These are phyloP conservation scores for Stylosanthes scabra DNA, from an alignment of 331 rosid species.

Conservation along the genomic window DNA sequence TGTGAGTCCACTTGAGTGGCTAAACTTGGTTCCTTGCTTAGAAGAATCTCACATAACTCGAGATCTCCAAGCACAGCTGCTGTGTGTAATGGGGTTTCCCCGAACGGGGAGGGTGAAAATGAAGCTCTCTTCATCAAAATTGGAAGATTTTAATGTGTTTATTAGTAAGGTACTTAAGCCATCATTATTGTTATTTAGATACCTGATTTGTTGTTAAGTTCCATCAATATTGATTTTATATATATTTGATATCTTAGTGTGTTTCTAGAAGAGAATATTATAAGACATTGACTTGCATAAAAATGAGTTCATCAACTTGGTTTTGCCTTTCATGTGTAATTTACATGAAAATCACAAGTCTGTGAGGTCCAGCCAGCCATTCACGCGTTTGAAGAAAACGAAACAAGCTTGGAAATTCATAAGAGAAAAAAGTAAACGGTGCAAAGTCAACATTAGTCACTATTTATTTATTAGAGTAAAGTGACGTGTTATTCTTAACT, in stretches of 20 bases:
- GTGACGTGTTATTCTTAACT: no score
- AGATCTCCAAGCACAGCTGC: constrained; percentile 23
- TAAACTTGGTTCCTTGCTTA: neutral
- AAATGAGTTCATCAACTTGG: no score
- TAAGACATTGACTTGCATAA: no score
- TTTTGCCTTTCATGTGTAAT: no score
- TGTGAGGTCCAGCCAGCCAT: no score
- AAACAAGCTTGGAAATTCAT: no score
- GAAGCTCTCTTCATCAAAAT: neutral
- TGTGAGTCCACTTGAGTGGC: constrained; percentile 4
- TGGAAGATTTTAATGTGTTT: neutral
- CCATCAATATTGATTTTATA: neutral
- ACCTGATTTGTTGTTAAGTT: neutral
- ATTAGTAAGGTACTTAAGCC: neutral
- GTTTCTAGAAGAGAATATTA: neutral
- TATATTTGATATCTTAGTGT: neutral
- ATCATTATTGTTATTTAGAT: neutral
- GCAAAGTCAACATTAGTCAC: no score
- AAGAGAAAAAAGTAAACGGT: no score
- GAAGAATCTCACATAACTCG: constrained; percentile 12
- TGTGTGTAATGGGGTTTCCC: constrained; percentile 9
- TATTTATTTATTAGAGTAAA: no score
- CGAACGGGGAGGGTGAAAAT: neutral
- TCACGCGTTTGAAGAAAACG: no score
- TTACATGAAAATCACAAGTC: no score